Conservation (phyloP, 805 yeast species). For the Candida bentonensis region DNA sequence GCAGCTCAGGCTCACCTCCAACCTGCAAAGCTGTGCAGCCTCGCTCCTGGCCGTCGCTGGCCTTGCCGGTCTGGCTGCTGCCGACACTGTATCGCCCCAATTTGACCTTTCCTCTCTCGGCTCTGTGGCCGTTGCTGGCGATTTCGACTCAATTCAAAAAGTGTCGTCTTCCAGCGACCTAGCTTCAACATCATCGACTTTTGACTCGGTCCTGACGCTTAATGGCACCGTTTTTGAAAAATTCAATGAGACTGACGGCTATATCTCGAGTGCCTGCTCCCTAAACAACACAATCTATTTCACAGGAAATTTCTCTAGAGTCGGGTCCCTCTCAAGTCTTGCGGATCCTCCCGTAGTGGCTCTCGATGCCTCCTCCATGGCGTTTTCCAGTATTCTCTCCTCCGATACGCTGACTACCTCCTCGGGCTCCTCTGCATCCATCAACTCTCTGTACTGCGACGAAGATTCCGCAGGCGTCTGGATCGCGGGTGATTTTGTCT, state of each 20-base stretch:
- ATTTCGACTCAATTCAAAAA: conserved; percentile 3
- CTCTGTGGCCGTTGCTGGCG: conserved; percentile 4
- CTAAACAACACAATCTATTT: conserved; percentile 12
- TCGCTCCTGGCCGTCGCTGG: too few species aligned
- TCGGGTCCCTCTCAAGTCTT: conserved; percentile 6
- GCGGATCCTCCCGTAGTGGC: conserved; percentile 14
- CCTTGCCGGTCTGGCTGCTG: too few species aligned
- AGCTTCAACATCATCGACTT: not conserved
- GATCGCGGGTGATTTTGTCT: conserved; percentile 67
- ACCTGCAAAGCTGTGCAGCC: too few species aligned
- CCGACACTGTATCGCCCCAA: not conserved
- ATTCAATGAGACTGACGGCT: conserved; percentile 9
- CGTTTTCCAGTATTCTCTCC: conserved; percentile 5
- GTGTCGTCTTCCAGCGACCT: conserved; percentile 4
- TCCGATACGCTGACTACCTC: conserved; percentile 6
- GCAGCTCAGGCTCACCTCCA: too few species aligned
- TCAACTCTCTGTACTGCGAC: conserved; percentile 37
- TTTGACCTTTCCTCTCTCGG: conserved; percentile 5
- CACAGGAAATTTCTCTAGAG: conserved; percentile 19
- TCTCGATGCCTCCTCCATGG: conserved; percentile 14
- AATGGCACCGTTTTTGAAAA: conserved; percentile 1
- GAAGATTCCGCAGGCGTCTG: conserved; percentile 36
- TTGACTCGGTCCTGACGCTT: not conserved
- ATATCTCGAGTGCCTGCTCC: conserved; percentile 11
- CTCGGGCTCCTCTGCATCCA: conserved; percentile 22